Base-by-base conservation (phyloP, 345 rosid species). In the Moricandia moricandioides region DNA sequence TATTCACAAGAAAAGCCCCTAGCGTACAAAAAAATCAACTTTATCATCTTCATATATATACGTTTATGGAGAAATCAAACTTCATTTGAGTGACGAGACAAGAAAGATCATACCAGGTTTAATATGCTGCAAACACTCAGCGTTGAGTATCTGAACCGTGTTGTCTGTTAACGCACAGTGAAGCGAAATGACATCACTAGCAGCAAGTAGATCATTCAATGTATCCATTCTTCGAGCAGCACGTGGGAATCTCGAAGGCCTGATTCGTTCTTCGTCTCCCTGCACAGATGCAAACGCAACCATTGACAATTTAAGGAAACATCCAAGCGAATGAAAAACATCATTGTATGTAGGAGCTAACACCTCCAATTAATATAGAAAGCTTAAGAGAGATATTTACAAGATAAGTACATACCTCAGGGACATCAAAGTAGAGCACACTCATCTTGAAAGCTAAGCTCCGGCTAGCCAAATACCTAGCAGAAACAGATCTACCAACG, bases 221-320 rank as follows among this genome's bases (percentile, higher is more conserved):
- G 97, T 96, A 72, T 96, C 99, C 98, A 96, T 96, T 79, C 94
- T 88, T 59, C 96, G 88, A 3, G 98, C 99, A 66, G 99, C 95
- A 43, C 91, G 69, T 57, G 99, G 99, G 80, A 96, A 96, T 54
- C 86, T 83, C 31, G 78, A 37, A 12, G 96, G 80, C 77, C 88
- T 81, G 75, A 84, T 70, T 75, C 72, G 76, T 55, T 84, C 85
- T 73, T 86, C 96, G 69, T 87, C 87, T 67, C 83, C 96, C 99
- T 90, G 82, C 2, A 61, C 30, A 82, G 35, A 75, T 21, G 55
- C 69, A 72, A 61, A 72, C 33, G 8, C 72, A 76, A 57, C 39
- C 14, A 57, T 43, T 55, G 17, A 49, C 24, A 68, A 52, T 34
- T 39, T 49, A 58, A 21, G 3, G 14, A 21, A 59, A 37, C 65